phyloP scores from a whole-genome alignment of 148 eudicot species.

The Pharnaceum exiguum region DNA sequence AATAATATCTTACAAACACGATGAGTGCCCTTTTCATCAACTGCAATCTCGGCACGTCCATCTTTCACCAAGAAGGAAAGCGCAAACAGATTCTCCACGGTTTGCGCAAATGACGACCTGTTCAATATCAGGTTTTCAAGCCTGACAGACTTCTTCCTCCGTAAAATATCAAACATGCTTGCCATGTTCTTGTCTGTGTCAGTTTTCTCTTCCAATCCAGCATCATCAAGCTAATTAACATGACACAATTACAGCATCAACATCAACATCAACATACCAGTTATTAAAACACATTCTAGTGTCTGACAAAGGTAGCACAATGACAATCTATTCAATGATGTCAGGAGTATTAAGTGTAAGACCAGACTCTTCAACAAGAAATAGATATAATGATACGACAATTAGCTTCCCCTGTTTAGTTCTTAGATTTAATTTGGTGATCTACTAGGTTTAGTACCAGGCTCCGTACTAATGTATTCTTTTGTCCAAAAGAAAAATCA shows the following conservation, averaged over 20 bases:
- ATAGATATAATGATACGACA: too few species aligned
- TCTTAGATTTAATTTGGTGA: too few species aligned
- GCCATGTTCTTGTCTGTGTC: constrained; percentile 49
- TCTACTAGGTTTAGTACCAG: too few species aligned
- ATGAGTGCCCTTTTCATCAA: constrained; percentile 37
- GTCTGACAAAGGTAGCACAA: too few species aligned
- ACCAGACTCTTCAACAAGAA: too few species aligned
- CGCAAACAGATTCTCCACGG: constrained; percentile 63
- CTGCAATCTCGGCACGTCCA: constrained; percentile 35
- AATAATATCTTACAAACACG: constrained; percentile 36
- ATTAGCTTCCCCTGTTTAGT: too few species aligned
- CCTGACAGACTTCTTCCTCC: constrained; percentile 24
- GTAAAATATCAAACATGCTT: constrained; percentile 43
- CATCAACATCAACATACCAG: too few species aligned
- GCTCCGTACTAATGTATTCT: too few species aligned
- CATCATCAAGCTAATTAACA: constrained; percentile 10
- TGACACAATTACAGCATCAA: neutral
- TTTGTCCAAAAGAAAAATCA: too few species aligned
- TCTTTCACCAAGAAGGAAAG: constrained; percentile 57
- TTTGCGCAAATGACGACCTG: constrained; percentile 49
- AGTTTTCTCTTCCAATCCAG: constrained; percentile 12
- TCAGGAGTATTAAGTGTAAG: too few species aligned
- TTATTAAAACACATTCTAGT: too few species aligned
- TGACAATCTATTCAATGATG: too few species aligned
- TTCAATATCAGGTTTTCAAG: constrained; percentile 46